Conservation (phyloP, 108 stramenopile species). For the Nannochloropsis gaditana region DNA sequence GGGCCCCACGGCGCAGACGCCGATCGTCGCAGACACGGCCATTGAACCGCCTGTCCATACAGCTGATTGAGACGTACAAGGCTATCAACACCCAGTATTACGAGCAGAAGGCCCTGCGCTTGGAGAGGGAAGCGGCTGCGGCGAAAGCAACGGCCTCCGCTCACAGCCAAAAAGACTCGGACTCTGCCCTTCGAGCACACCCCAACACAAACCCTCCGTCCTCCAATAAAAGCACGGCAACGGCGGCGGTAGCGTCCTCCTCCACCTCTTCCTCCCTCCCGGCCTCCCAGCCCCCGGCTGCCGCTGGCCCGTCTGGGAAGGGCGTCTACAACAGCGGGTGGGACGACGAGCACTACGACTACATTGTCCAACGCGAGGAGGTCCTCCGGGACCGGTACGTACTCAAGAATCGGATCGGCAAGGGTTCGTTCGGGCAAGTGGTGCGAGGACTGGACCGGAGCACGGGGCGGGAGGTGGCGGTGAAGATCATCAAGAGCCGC, state of each 20-base stretch:
- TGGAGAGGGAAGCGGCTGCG: slow-evolving; percentile 13
- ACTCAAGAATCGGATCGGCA: slow-evolving; percentile 88
- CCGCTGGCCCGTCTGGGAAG: slow-evolving; percentile 11
- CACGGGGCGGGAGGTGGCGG: slow-evolving; percentile 68
- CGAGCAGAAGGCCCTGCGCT: background rate
- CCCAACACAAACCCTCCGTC: background rate
- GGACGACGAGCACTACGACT: slow-evolving; percentile 96
- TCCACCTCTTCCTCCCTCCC: background rate
- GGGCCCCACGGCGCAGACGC: background rate
- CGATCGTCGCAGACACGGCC: background rate
- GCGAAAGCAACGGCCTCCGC: background rate
- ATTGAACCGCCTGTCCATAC: background rate
- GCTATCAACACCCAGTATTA: slow-evolving; percentile 34
- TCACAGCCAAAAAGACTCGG: background rate
- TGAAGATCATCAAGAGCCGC: slow-evolving; percentile 97
- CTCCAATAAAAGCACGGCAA: background rate
- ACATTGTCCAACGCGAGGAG: slow-evolving; percentile 77
- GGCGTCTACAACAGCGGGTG: slow-evolving; percentile 68
- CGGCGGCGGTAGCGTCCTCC: background rate
- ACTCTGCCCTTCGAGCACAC: background rate
- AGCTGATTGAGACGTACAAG: slow-evolving; percentile 42
- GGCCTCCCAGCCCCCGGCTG: background rate
- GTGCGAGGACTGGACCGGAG: slow-evolving; percentile 71
- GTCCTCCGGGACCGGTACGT: slow-evolving; percentile 70
- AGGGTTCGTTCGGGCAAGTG: slow-evolving; percentile 93